A percentile compares a stretch with the other conserved stretches of the same genome.
These are phyloP conservation scores for Paulownia fortunei DNA, from an alignment of 257 asterid species.

Conservation along the genomic window DNA sequence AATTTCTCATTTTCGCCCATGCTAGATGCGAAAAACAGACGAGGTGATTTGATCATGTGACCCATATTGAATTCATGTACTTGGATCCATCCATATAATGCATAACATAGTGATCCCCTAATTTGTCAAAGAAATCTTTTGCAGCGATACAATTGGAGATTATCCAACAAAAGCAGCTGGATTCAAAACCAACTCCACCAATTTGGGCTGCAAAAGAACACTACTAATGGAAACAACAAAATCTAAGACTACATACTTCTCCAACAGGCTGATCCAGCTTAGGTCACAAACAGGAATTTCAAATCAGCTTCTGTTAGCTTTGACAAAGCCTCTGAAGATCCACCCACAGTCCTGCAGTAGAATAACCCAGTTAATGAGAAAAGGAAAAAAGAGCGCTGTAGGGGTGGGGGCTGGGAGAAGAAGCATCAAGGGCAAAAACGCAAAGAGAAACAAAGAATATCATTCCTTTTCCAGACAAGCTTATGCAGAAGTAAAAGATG, in stretches of 20 bases:
- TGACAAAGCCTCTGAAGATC: conserved; percentile 79
- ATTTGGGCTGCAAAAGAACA: conserved; percentile 10
- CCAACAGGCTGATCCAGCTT: conserved; percentile 15
- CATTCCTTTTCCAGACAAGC: neutral
- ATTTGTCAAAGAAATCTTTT: neutral
- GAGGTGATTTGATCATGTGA: too few relatives aligned
- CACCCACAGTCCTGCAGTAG: conserved; percentile 84
- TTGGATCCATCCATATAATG: too few relatives aligned
- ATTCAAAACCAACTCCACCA: neutral
- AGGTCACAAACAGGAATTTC: conserved; percentile 75
- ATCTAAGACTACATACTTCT: neutral
- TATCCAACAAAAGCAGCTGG: neutral
- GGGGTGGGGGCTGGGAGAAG: neutral
- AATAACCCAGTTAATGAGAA: conserved; percentile 13
- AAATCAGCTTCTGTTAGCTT: conserved; percentile 87
- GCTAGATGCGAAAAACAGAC: too few relatives aligned
- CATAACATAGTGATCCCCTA: neutral
- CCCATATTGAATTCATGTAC: too few relatives aligned
- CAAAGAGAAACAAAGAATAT: neutral
- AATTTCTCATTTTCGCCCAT: too few relatives aligned
- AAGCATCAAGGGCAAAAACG: neutral
- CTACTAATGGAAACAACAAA: conserved; percentile 2
- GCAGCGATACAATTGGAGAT: neutral
- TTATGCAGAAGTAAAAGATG: too few relatives aligned
- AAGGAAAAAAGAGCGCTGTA: neutral